Evolutionary conservation across 768 basidiomycete genomes (phyloP).

Genomic region (Porpolomopsis calyptriformis): DNA sequence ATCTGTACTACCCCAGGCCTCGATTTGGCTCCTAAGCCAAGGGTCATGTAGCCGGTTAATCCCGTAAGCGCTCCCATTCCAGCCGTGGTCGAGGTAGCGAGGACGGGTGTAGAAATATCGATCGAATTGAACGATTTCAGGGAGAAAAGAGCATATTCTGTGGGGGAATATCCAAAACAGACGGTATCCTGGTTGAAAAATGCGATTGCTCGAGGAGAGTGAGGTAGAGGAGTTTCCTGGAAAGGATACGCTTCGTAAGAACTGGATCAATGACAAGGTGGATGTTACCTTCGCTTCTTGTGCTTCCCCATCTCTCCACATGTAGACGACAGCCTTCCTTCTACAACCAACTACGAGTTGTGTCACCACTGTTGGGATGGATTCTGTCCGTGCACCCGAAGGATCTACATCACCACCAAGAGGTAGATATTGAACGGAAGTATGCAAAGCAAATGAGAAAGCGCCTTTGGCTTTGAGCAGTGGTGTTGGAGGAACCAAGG

Average conservation of each 20-base stretch:
- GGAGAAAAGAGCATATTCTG: slow-evolving; percentile 67
- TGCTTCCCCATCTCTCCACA: slow-evolving; percentile 77
- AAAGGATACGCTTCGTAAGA: slow-evolving; percentile 1
- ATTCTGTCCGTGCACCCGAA: slow-evolving; percentile 24
- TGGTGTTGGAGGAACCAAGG: slow-evolving; percentile 56
- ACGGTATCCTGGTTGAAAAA: slow-evolving; percentile 55
- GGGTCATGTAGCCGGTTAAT: slow-evolving; percentile 75
- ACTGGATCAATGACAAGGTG: background rate
- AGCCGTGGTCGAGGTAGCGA: slow-evolving; percentile 29
- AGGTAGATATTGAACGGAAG: slow-evolving; percentile 40
- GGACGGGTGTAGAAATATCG: slow-evolving; percentile 42
- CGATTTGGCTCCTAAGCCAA: slow-evolving; percentile 64
- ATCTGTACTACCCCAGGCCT: slow-evolving; percentile 53
- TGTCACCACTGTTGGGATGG: slow-evolving; percentile 62
- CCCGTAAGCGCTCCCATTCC: slow-evolving; percentile 74
- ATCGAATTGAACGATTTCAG: slow-evolving; percentile 45
- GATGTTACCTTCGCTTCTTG: slow-evolving; percentile 54
- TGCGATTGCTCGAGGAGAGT: slow-evolving; percentile 78
- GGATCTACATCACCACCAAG: slow-evolving; percentile 16
- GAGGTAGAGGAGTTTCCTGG: slow-evolving; percentile 75
- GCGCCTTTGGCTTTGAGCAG: slow-evolving; percentile 72
- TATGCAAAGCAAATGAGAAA: slow-evolving; percentile 70
- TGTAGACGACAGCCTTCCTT: slow-evolving; percentile 74
- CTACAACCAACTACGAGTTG: slow-evolving; percentile 77
- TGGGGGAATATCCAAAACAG: slow-evolving; percentile 73